These are phyloP conservation scores for Spergularia marina DNA, from an alignment of 148 eudicot species.

Conservation along the genomic window DNA sequence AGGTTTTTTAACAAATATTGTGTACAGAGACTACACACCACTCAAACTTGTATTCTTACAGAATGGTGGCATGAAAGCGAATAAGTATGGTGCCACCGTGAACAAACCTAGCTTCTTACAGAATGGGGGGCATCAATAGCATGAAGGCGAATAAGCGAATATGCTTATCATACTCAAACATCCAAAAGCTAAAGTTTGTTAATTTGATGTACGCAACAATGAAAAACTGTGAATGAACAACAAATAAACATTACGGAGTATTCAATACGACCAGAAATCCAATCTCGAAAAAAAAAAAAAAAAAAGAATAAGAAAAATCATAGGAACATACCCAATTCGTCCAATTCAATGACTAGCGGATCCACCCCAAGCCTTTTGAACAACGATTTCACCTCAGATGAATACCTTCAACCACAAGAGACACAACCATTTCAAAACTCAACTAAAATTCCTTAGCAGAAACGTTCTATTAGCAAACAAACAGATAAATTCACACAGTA, in stretches of 20 bases:
- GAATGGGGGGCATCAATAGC: background rate
- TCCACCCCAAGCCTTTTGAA: slow-evolving; percentile 76
- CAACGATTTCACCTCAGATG: slow-evolving; percentile 77
- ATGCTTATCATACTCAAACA: too few relatives aligned
- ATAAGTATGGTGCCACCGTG: background rate
- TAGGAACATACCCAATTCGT: slow-evolving; percentile 65
- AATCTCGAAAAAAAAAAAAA: background rate
- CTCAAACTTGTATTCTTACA: background rate
- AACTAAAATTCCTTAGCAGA: slow-evolving; percentile 11
- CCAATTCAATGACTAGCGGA: slow-evolving; percentile 81
- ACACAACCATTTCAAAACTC: background rate
- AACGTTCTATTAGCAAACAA: background rate
- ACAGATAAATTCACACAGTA: too few relatives aligned
- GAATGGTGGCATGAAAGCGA: background rate
- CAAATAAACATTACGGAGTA: background rate
- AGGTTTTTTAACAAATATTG: too few relatives aligned
- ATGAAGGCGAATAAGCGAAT: background rate
- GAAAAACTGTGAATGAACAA: background rate
- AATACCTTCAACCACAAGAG: slow-evolving; percentile 54
- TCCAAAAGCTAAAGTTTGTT: too few relatives aligned
- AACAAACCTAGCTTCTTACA: background rate
- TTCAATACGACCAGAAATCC: background rate
- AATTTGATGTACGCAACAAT: background rate
- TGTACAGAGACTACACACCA: too few relatives aligned
- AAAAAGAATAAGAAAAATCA: background rate